These are phyloP conservation scores for Tardiomyces blankii DNA, from an alignment of 1,139 yeast species.

Conservation along the genomic window DNA sequence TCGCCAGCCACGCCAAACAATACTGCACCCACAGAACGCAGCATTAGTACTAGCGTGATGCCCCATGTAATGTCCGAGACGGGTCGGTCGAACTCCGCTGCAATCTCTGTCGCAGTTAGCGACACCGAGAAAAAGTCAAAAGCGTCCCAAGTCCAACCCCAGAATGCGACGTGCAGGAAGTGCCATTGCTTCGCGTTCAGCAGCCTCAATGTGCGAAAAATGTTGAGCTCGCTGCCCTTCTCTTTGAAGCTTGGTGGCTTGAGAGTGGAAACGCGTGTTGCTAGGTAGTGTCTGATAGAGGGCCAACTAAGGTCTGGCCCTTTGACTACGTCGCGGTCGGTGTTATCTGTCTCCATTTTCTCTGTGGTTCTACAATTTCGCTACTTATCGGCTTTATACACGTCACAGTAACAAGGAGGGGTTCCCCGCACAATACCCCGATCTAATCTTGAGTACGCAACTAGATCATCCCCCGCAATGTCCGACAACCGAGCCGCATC, in stretches of 20 bases:
- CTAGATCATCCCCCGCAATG: too few relatives aligned
- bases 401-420: too few relatives aligned
- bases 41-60: constrained; percentile 62
- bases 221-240: constrained; percentile 30
- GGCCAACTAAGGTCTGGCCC: too few relatives aligned
- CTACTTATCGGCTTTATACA: too few relatives aligned
- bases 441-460: too few relatives aligned
- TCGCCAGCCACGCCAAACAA: constrained; percentile 57
- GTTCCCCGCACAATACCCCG: too few relatives aligned
- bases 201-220: constrained; percentile 37
- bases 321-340: too few relatives aligned
- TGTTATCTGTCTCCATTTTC: too few relatives aligned
- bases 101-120: constrained; percentile 44
- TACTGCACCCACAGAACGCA: constrained; percentile 62
- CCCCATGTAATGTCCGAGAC: constrained; percentile 64
- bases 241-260: constrained; percentile 28
- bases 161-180: constrained; percentile 47
- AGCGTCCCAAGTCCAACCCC: constrained; percentile 71
- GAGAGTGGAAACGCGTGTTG: constrained; percentile 32
- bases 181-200: constrained; percentile 45
- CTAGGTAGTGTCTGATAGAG: constrained; percentile 23
- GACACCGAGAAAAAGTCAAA: constrained; percentile 67
- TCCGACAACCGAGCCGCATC: too few relatives aligned
- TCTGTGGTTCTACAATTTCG: too few relatives aligned
- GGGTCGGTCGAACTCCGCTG: constrained; percentile 37